Conservation (phyloP, 805 yeast genomes). For the Martiniozyma abietophila region DNA sequence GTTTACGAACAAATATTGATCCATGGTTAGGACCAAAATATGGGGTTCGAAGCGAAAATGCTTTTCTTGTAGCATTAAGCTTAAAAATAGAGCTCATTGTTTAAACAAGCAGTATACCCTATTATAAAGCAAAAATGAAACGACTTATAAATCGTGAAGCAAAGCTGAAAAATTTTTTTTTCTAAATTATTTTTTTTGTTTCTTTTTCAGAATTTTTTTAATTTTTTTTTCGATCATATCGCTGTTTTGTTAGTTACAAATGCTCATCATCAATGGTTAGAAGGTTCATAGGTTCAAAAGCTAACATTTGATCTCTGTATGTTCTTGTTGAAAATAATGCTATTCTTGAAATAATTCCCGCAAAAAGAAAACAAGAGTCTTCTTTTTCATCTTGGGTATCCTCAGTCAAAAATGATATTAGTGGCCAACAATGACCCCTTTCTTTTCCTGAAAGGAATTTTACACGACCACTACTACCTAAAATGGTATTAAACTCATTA, state of each 20-base stretch:
- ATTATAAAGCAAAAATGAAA: constrained; percentile 1
- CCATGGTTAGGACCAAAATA: neutral
- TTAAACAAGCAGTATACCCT: too few relatives aligned
- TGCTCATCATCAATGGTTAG: constrained; percentile 27
- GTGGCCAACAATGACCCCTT: constrained; percentile 42
- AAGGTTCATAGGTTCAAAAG: constrained; percentile 26
- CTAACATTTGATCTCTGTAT: constrained; percentile 19
- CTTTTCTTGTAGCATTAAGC: constrained; percentile 5
- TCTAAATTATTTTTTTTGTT: constrained; percentile 2
- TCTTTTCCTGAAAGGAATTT: constrained; percentile 27
- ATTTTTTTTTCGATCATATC: too few relatives aligned
- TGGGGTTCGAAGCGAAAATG: constrained; percentile 3
- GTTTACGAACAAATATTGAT: neutral
- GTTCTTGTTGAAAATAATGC: constrained; percentile 30
- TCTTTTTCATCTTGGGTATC: constrained; percentile 34
- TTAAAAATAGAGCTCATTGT: too few relatives aligned
- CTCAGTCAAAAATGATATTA: constrained; percentile 32
- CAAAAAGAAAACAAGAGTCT: constrained; percentile 30
- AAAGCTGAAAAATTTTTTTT: too few relatives aligned
- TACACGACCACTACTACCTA: constrained; percentile 24
- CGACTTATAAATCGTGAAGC: constrained; percentile 3
- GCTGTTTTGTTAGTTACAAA: constrained; percentile 13
- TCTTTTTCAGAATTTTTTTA: too few relatives aligned
- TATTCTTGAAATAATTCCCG: constrained; percentile 35
- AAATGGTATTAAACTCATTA: constrained; percentile 22